phyloP scores from a whole-genome alignment of 805 yeast genomes.

The Starmera dryadoides region DNA sequence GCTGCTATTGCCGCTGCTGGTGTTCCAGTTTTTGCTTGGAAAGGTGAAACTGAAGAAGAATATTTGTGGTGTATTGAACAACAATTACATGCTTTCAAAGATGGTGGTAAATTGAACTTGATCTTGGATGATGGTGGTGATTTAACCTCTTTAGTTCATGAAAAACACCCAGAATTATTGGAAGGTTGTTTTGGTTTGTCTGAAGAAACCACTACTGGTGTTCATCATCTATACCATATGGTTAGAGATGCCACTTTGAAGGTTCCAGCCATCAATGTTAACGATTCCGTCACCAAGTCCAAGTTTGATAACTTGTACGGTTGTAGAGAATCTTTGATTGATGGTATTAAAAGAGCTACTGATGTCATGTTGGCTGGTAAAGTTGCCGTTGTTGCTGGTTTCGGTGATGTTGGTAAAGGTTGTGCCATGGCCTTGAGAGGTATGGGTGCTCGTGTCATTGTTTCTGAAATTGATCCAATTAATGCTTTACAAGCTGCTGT shows the following conservation, averaged over 20 bases:
- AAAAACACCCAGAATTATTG: constrained; percentile 96
- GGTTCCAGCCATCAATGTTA: constrained; percentile 99
- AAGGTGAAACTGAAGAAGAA: constrained; percentile 99
- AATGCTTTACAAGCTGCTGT: constrained; percentile 99
- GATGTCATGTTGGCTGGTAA: constrained; percentile 99
- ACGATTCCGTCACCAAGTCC: constrained; percentile 98
- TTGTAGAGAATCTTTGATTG: constrained; percentile 97
- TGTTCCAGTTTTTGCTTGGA: constrained; percentile 99
- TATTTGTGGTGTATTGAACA: constrained; percentile 99
- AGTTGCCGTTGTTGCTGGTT: constrained; percentile 98
- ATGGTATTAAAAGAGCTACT: constrained; percentile 99
- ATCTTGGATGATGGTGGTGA: constrained; percentile 99
- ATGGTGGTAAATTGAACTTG: constrained; percentile 88
- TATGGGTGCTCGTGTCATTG: constrained; percentile 98
- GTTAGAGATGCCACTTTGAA: constrained; percentile 79
- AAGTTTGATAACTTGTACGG: constrained; percentile 99
- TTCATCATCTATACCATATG: constrained; percentile 97
- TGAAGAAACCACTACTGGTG: constrained; percentile 99
- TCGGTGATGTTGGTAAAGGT: constrained; percentile 99
- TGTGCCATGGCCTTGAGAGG: constrained; percentile 98
- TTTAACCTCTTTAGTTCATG: constrained; percentile 92
- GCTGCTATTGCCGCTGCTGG: constrained; percentile 99
- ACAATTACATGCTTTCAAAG: constrained; percentile 97
- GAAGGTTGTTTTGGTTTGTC: constrained; percentile 91
- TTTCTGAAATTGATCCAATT: constrained; percentile 97